A percentile compares a stretch with the other conserved stretches of the same genome.
Evolutionary conservation across 169 alveolate species (phyloP).

Genomic region (Cystoisospora suis): DNA sequence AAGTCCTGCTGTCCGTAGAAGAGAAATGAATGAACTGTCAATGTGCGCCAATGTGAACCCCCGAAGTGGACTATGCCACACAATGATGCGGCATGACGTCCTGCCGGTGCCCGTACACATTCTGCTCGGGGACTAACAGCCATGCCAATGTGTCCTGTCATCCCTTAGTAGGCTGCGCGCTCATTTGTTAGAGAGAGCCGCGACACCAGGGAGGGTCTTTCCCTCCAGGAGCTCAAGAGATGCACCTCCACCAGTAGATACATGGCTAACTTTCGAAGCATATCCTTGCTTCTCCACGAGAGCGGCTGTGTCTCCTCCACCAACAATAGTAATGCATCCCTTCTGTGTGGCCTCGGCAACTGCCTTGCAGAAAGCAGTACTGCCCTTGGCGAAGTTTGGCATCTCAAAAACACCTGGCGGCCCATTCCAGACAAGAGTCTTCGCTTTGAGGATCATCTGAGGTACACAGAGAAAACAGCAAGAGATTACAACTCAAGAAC

Average conservation of each 20-base stretch:
- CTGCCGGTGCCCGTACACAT: too few species aligned
- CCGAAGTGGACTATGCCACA: too few species aligned
- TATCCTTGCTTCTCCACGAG: conserved; percentile 88
- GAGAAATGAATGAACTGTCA: too few species aligned
- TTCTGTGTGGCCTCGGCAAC: conserved; percentile 89
- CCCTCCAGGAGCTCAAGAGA: conserved; percentile 97
- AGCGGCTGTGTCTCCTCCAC: conserved; percentile 97
- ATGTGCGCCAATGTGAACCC: too few species aligned
- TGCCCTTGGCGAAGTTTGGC: conserved; percentile 68
- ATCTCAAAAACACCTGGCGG: conserved; percentile 81
- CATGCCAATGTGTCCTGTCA: too few species aligned
- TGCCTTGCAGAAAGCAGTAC: conserved; percentile 54
- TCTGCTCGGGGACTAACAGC: too few species aligned
- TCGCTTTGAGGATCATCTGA: conserved; percentile 68
- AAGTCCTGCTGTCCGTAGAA: too few species aligned
- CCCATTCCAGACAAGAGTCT: conserved; percentile 78
- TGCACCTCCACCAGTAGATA: conserved; percentile 99
- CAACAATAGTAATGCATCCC: conserved; percentile 93
- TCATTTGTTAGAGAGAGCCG: conserved; percentile 76
- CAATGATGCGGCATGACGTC: too few species aligned
- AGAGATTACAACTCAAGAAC: neutral
- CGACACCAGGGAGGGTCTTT: conserved; percentile 96
- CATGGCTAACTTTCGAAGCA: conserved; percentile 90
- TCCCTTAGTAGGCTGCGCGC: too few species aligned
- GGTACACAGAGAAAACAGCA: neutral